Percentiles rank a stretch among this genome's conserved stretches.
These are phyloP conservation scores for Boechera retrofracta DNA, from an alignment of 345 rosid genomes.

Conservation along the genomic window DNA sequence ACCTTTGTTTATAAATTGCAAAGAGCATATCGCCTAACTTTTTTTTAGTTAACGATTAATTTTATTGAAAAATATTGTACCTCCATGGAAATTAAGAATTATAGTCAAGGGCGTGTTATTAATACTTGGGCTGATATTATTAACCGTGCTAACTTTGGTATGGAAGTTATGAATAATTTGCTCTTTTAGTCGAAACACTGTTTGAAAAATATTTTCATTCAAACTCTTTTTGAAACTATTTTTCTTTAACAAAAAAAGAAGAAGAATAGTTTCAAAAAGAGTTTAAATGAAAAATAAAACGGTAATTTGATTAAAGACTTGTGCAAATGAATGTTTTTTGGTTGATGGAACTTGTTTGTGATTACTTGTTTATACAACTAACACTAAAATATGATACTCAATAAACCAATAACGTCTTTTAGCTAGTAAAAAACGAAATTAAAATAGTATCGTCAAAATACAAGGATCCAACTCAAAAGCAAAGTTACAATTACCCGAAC, in stretches of 20 bases:
- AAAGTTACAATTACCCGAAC: background rate
- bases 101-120: too few relatives aligned
- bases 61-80: background rate
- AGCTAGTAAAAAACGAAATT: background rate
- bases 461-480: conserved; percentile 11
- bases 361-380: background rate
- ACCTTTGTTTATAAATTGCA: background rate
- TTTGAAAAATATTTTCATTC: background rate
- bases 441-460: background rate
- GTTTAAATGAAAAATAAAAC: background rate
- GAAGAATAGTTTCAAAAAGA: background rate
- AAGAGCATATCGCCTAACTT: background rate
- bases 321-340: background rate
- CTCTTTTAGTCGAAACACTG: background rate
- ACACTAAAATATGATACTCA: background rate
- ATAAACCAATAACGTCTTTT: background rate
- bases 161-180: background rate
- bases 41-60: background rate
- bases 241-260: too few relatives aligned
- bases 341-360: background rate
- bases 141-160: too few relatives aligned
- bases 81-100: background rate
- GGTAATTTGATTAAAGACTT: background rate
- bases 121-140: too few relatives aligned
- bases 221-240: too few relatives aligned